Percentiles rank a stretch among this genome's conserved stretches.
Conservation (phyloP, 1,139 yeast genomes). For the Hemisphaericaspora xylanilytica region DNA sequence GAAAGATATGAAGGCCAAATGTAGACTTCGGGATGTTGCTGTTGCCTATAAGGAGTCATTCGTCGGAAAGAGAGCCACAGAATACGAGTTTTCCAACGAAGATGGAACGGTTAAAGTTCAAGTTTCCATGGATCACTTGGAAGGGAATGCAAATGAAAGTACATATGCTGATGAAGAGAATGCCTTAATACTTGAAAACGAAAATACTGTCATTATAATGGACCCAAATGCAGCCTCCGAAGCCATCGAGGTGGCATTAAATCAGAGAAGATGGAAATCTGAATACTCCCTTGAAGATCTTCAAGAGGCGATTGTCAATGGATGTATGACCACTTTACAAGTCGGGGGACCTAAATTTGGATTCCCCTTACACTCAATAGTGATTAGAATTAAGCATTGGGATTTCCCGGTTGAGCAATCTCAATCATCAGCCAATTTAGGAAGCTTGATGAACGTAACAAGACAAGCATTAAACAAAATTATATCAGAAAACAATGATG, state of each 20-base stretch:
- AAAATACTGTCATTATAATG: constrained; percentile 37
- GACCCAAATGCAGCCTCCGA: constrained; percentile 29
- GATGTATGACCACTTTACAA: constrained; percentile 70
- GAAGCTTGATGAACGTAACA: constrained; percentile 27
- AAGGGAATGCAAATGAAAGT: constrained; percentile 40
- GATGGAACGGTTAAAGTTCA: constrained; percentile 25
- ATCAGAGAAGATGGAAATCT: constrained; percentile 51
- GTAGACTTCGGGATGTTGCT: constrained; percentile 75
- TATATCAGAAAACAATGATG: constrained; percentile 19
- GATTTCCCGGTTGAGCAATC: constrained; percentile 54
- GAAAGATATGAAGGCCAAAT: constrained; percentile 78
- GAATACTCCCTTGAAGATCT: constrained; percentile 48
- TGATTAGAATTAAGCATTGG: constrained; percentile 52
- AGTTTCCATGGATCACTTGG: constrained; percentile 53
- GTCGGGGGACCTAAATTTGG: constrained; percentile 71
- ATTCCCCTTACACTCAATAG: constrained; percentile 63
- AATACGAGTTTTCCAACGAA: constrained; percentile 14
- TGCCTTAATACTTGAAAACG: constrained; percentile 32
- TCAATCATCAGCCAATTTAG: constrained; percentile 19
- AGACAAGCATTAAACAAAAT: constrained; percentile 38
- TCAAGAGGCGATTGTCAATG: constrained; percentile 53
- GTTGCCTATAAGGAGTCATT: constrained; percentile 87
- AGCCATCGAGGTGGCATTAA: constrained; percentile 25
- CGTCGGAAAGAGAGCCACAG: constrained; percentile 10
- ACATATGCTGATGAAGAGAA: constrained; percentile 39